Conservation (phyloP, 2,329 filamentous ascomycete species). For the Colletotrichum graminicola region DNA sequence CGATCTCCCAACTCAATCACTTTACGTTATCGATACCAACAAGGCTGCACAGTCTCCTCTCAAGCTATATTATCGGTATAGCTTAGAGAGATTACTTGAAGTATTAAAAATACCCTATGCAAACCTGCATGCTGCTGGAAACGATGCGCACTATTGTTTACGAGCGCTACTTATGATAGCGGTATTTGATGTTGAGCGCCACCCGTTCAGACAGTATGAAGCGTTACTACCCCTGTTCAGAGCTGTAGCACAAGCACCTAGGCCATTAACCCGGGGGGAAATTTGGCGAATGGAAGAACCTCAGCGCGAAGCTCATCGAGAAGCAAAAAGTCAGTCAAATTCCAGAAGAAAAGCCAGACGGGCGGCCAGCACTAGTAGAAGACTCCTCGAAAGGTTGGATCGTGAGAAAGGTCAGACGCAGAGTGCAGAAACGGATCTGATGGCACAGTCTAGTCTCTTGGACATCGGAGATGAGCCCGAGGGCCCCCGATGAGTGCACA, state of each 20-base stretch:
- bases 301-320: background rate
- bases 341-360: slow-evolving; percentile 1
- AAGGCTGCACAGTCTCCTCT: too few relatives aligned
- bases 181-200: slow-evolving; percentile 20
- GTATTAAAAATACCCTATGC: too few relatives aligned
- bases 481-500: background rate
- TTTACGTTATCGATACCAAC: too few relatives aligned
- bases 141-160: too few relatives aligned
- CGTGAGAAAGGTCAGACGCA: background rate
- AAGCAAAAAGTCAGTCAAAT: slow-evolving; percentile 2
- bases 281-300: slow-evolving; percentile 1
- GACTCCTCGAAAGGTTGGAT: slow-evolving; percentile 13
- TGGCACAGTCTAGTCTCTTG: background rate
- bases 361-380: slow-evolving; percentile 5
- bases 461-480: background rate
- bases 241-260: slow-evolving; percentile 20
- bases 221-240: slow-evolving; percentile 8
- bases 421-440: background rate
- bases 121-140: too few relatives aligned
- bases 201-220: background rate
- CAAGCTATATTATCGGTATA: too few relatives aligned
- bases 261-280: slow-evolving; percentile 18
- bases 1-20: too few relatives aligned
- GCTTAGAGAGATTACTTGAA: too few relatives aligned
- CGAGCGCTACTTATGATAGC: slow-evolving; percentile 34